A percentile compares a stretch with the other conserved stretches of the same genome.
Conservation (phyloP, 2,329 filamentous ascomycete species). For the Monilinia fructicola region DNA sequence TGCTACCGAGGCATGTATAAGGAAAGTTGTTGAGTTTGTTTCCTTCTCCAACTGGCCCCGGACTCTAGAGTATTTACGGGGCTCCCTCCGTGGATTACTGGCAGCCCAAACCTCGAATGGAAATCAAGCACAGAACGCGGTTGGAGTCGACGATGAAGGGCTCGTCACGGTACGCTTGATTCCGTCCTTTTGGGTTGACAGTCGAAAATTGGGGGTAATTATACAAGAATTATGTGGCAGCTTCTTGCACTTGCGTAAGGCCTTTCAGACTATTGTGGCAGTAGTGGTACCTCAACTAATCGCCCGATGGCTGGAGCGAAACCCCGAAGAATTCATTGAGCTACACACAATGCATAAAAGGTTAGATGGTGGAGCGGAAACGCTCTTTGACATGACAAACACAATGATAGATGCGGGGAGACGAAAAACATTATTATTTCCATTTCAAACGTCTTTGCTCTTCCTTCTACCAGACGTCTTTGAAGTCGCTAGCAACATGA, state of each 20-base stretch:
- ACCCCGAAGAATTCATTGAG: slow-evolving; percentile 63
- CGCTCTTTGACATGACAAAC: slow-evolving; percentile 67
- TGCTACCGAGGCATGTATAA: slow-evolving; percentile 56
- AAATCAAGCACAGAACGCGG: slow-evolving; percentile 31
- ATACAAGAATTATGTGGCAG: slow-evolving; percentile 66
- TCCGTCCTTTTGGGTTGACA: slow-evolving; percentile 64
- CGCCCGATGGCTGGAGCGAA: slow-evolving; percentile 64
- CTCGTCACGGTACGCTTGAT: slow-evolving; percentile 59
- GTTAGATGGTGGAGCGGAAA: slow-evolving; percentile 65
- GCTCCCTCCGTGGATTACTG: slow-evolving; percentile 39
- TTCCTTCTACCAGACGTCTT: slow-evolving; percentile 68
- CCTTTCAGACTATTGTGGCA: slow-evolving; percentile 63
- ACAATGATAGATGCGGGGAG: slow-evolving; percentile 58
- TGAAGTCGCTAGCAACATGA: slow-evolving; percentile 66
- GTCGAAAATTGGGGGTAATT: slow-evolving; percentile 58
- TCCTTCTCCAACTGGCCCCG: slow-evolving; percentile 63
- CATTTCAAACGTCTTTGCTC: slow-evolving; percentile 61
- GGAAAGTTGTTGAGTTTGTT: slow-evolving; percentile 60
- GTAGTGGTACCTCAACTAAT: slow-evolving; percentile 63
- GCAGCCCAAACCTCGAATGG: slow-evolving; percentile 35
- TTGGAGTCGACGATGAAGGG: slow-evolving; percentile 41
- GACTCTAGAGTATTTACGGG: slow-evolving; percentile 59
- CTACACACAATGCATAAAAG: slow-evolving; percentile 60
- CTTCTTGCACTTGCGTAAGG: slow-evolving; percentile 64
- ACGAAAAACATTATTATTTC: slow-evolving; percentile 57